Base-by-base conservation (phyloP, 176 grass and related monocot genomes). In the Oryza meridionalis region DNA sequence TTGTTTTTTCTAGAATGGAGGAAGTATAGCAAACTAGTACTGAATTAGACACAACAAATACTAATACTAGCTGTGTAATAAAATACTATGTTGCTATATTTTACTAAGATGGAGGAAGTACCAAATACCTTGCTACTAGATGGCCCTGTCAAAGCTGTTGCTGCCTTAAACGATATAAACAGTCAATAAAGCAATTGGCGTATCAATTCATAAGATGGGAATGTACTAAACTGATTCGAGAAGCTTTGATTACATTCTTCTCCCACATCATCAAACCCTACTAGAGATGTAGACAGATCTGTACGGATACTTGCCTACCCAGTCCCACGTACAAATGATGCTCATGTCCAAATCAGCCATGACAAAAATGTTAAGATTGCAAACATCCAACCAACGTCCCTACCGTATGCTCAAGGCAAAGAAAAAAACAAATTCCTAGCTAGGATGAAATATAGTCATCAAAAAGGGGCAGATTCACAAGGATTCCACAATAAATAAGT, bases 401-500 rank as follows among this genome's bases (percentile, higher is more conserved):
- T 10, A 77, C 25, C 33, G 35, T 40, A 11, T 77, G 45, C 27
- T 4, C 12, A 42, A 27, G 75, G 38, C 65, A 46, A 89, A 70
- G 32, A 59, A 83, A 70, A 70, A 70, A 72, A 50, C 6, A 86
- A 44, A 31, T 84, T 67, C 62, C 79, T 75, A 92, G 9, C 76
- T 86, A 49, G 45, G 67, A 79, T 26, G 9, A 67, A 45, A 77
- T 80, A 58, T 65, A 82, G 32, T 47, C 69, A 70, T 74, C 1
- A 86, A 65, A 73, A 81, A 50, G 50, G 69, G 29, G 21, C 31
- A 11, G 76, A 75, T 69, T 69, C 14, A 17, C 35, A 50, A 59
- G 21, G 46, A 69, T 67, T 68, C 82, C 16, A 67, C 8, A 17
- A 86, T 79, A 80, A 78, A 83, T 26, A 78, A 37, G 50, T 86